Evolutionary conservation across 106 monocot genomes (phyloP).

Genomic region (Gastrodia elata): DNA sequence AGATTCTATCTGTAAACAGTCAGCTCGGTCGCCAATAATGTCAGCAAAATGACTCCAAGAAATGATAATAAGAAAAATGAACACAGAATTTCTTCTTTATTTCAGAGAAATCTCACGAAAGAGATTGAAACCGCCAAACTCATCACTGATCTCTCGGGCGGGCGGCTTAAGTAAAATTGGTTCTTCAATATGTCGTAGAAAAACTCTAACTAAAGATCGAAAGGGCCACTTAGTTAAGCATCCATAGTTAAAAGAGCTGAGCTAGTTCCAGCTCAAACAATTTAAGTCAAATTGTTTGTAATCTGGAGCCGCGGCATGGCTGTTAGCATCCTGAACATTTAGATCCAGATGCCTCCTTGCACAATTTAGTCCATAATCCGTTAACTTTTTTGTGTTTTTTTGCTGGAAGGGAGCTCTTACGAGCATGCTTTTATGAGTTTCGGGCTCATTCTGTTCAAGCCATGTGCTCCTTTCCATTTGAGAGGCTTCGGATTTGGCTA

Average conservation of each 20-base stretch:
- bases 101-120: too few relatives aligned
- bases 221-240: background rate
- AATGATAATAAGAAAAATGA: too few relatives aligned
- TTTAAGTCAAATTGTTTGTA: slow-evolving; percentile 40
- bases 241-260: background rate
- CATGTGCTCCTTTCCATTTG: slow-evolving; percentile 20
- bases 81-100: too few relatives aligned
- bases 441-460: slow-evolving; percentile 12
- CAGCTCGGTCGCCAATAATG: background rate
- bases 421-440: too few relatives aligned
- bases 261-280: slow-evolving; percentile 29
- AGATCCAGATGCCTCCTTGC: slow-evolving; percentile 44
- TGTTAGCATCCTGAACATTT: slow-evolving; percentile 31
- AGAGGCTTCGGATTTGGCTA: slow-evolving; percentile 55
- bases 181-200: background rate
- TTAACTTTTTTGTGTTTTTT: slow-evolving; percentile 15
- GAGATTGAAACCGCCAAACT: too few relatives aligned
- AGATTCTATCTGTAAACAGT: background rate
- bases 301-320: slow-evolving; percentile 2
- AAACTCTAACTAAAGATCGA: background rate
- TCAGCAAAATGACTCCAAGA: too few relatives aligned
- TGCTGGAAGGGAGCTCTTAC: slow-evolving; percentile 13
- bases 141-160: too few relatives aligned
- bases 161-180: background rate
- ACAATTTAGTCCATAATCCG: slow-evolving; percentile 18